These are phyloP conservation scores for Colletotrichum higginsianum DNA, from an alignment of 2,329 filamentous ascomycete genomes.

Conservation along the genomic window DNA sequence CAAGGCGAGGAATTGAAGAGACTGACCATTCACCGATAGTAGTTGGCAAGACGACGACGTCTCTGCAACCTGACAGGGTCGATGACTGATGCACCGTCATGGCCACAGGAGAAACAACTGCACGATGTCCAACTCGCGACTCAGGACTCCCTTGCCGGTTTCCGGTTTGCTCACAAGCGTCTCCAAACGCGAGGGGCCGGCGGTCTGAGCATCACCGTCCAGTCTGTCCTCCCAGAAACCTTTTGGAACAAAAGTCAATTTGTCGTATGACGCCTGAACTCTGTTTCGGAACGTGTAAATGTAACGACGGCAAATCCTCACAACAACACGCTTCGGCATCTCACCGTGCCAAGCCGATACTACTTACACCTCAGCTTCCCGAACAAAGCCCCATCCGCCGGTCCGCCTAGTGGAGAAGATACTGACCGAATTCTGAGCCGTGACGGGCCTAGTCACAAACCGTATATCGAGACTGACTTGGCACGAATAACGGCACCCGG, in stretches of 20 bases:
- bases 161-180: background rate
- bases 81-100: too few relatives aligned
- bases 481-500: background rate
- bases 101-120: background rate
- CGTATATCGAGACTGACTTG: too few relatives aligned
- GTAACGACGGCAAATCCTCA: background rate
- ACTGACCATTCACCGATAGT: background rate
- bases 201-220: background rate
- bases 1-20: slow-evolving; percentile 5
- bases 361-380: background rate
- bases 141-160: slow-evolving; percentile 3
- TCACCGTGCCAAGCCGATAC: slow-evolving; percentile 18
- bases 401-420: background rate
- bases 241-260: slow-evolving; percentile 13
- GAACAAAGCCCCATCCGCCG: background rate
- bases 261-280: background rate
- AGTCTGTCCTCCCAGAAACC: background rate
- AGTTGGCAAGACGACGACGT: background rate
- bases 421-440: background rate
- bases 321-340: slow-evolving; percentile 27
- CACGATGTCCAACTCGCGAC: background rate
- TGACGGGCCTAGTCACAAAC: too few relatives aligned
- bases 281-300: slow-evolving; percentile 17
- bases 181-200: slow-evolving; percentile 26
- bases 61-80: too few relatives aligned